Conservation (phyloP, 495 filamentous ascomycete genomes). For the Aspergillus nidulans region DNA sequence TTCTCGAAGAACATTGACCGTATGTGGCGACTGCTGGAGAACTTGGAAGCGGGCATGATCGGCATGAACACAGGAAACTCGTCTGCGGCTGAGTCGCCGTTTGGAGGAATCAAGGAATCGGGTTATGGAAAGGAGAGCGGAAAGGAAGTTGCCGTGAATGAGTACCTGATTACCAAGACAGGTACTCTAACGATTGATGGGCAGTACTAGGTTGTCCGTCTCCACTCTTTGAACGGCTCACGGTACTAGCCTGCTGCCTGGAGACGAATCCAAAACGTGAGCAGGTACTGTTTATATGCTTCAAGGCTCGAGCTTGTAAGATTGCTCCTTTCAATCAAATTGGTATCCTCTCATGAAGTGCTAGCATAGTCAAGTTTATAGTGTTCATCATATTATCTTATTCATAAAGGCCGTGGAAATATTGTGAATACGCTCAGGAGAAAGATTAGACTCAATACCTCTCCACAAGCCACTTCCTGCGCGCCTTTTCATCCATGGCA, state of each 20-base stretch:
- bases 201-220: too few species aligned
- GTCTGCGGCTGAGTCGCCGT: conserved; percentile 66
- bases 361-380: neutral
- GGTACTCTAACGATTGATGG: conserved; percentile 61
- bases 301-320: too few species aligned
- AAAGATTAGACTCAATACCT: conserved; percentile 32
- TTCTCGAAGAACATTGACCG: conserved; percentile 73
- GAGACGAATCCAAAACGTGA: too few species aligned
- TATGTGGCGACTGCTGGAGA: conserved; percentile 67
- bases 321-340: too few species aligned
- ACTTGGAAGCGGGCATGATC: conserved; percentile 73
- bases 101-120: conserved; percentile 73
- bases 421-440: too few species aligned
- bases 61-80: conserved; percentile 66
- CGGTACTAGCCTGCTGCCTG: too few species aligned
- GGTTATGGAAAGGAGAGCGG: conserved; percentile 75
- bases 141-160: conserved; percentile 64
- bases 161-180: conserved; percentile 71
- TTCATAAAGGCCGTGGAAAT: too few species aligned
- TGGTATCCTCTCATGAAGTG: too few species aligned
- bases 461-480: conserved; percentile 58
- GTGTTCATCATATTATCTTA: neutral
- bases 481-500: conserved; percentile 46
- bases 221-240: too few species aligned
- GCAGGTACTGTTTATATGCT: too few species aligned